Percentiles rank a stretch among this genome's conserved stretches.
Evolutionary conservation across 2,329 filamentous ascomycete species (phyloP).

Genomic region (Fusarium sp.): DNA sequence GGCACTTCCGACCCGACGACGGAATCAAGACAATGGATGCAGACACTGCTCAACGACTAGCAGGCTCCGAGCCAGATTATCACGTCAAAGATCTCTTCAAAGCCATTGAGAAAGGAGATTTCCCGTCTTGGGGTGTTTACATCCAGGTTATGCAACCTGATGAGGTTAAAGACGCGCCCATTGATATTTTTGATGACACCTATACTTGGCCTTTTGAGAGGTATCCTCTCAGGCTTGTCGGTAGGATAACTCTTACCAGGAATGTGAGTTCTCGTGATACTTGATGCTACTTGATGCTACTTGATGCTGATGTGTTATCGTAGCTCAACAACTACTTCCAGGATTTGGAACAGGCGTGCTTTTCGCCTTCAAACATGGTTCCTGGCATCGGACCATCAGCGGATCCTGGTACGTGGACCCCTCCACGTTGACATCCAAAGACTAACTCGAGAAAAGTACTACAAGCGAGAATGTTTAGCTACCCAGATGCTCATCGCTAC

Average conservation of each 20-base stretch:
- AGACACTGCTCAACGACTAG: constrained; percentile 47
- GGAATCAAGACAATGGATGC: constrained; percentile 55
- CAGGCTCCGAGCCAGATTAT: constrained; percentile 60
- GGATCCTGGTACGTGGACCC: constrained; percentile 54
- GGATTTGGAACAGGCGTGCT: constrained; percentile 74
- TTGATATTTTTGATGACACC: constrained; percentile 74
- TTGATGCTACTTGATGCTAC: accelerated
- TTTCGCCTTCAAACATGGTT: constrained; percentile 71
- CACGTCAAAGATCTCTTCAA: constrained; percentile 47
- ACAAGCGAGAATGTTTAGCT: constrained; percentile 67
- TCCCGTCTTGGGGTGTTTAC: constrained; percentile 69
- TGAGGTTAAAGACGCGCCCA: constrained; percentile 66
- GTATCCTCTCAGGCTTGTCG: constrained; percentile 68
- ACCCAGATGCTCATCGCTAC: constrained; percentile 70
- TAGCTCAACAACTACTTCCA: constrained; percentile 68
- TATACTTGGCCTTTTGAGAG: constrained; percentile 73
- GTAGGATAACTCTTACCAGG: constrained; percentile 69
- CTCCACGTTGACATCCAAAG: accelerated
- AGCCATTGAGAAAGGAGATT: constrained; percentile 67
- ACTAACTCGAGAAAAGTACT: constrained; percentile 47
- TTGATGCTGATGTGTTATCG: accelerated
- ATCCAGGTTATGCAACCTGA: constrained; percentile 70
- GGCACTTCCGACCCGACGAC: constrained; percentile 57
- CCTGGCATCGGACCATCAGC: constrained; percentile 69
- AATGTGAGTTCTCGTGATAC: constrained; percentile 51